Conservation (phyloP, 768 basidiomycete genomes). For the Mycena albidolilacea region DNA sequence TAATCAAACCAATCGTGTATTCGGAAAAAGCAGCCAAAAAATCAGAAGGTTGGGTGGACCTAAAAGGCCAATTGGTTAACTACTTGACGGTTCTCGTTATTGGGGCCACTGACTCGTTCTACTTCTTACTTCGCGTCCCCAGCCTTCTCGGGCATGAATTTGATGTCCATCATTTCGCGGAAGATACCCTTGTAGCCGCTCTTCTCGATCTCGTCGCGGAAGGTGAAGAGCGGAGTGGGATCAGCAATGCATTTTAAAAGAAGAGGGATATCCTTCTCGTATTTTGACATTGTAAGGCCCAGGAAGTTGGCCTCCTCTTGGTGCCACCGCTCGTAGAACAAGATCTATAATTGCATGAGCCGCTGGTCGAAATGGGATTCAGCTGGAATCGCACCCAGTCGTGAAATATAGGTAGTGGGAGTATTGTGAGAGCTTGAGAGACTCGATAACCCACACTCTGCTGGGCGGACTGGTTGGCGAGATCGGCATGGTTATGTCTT, state of each 20-base stretch:
- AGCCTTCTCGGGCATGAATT: background rate
- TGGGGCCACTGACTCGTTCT: too few relatives aligned
- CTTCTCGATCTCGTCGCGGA: background rate
- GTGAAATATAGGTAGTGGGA: background rate
- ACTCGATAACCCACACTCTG: slow-evolving; percentile 2
- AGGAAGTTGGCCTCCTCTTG: background rate
- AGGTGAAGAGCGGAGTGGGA: background rate
- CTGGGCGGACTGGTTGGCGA: slow-evolving; percentile 19
- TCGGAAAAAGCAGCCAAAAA: too few relatives aligned
- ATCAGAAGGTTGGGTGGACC: too few relatives aligned
- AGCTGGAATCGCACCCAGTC: background rate
- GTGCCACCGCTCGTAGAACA: slow-evolving; percentile 2
- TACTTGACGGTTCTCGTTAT: too few relatives aligned
- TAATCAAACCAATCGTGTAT: too few relatives aligned
- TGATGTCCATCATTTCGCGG: background rate
- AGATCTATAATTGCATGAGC: background rate
- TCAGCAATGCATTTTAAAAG: background rate
- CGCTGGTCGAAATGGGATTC: background rate
- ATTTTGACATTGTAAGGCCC: background rate
- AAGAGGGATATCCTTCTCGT: background rate
- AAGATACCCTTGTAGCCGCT: background rate
- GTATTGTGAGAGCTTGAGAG: background rate
- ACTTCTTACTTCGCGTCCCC: too few relatives aligned
- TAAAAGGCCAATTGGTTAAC: too few relatives aligned
- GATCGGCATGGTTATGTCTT: slow-evolving; percentile 1